These are phyloP conservation scores for Curvularia sp. DNA, from an alignment of 2,329 filamentous ascomycete genomes.

Conservation along the genomic window DNA sequence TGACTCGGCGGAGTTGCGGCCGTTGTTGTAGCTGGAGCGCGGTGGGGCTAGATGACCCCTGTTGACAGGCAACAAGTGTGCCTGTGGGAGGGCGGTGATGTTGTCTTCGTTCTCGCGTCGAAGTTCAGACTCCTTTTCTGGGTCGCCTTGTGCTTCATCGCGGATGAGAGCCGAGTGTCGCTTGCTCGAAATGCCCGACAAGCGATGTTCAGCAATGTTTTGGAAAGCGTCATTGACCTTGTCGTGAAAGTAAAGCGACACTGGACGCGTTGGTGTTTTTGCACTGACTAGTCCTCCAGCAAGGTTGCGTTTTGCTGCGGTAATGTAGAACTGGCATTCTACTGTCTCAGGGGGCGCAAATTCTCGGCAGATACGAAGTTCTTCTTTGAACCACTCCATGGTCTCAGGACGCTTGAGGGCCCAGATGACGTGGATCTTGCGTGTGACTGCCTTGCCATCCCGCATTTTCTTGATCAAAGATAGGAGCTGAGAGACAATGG, in stretches of 20 bases:
- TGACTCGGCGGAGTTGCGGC: slow-evolving; percentile 23
- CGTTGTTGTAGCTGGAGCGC: slow-evolving; percentile 30
- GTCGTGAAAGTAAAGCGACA: slow-evolving; percentile 81
- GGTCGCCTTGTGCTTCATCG: slow-evolving; percentile 79
- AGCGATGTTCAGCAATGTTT: slow-evolving; percentile 77
- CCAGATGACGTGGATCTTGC: slow-evolving; percentile 92
- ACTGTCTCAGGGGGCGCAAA: slow-evolving; percentile 86
- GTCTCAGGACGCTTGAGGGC: slow-evolving; percentile 87
- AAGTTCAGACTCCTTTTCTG: slow-evolving; percentile 79
- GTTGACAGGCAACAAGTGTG: slow-evolving; percentile 47
- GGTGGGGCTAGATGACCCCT: slow-evolving; percentile 53
- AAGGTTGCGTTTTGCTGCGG: slow-evolving; percentile 68
- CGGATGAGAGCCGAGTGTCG: slow-evolving; percentile 83
- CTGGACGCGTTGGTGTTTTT: slow-evolving; percentile 60
- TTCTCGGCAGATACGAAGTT: slow-evolving; percentile 89
- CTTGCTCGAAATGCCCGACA: slow-evolving; percentile 54
- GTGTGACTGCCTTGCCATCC: slow-evolving; percentile 91
- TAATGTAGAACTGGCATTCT: slow-evolving; percentile 94
- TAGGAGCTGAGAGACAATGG: slow-evolving; percentile 86
- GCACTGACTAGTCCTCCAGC: slow-evolving; percentile 61
- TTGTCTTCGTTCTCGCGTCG: slow-evolving; percentile 83
- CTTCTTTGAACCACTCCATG: slow-evolving; percentile 98
- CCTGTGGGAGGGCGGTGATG: slow-evolving; percentile 78
- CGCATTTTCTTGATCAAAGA: slow-evolving; percentile 97
- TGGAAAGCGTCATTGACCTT: slow-evolving; percentile 88